Base-by-base conservation (phyloP, 805 yeast genomes). In the Yamadazyma laniorum region DNA sequence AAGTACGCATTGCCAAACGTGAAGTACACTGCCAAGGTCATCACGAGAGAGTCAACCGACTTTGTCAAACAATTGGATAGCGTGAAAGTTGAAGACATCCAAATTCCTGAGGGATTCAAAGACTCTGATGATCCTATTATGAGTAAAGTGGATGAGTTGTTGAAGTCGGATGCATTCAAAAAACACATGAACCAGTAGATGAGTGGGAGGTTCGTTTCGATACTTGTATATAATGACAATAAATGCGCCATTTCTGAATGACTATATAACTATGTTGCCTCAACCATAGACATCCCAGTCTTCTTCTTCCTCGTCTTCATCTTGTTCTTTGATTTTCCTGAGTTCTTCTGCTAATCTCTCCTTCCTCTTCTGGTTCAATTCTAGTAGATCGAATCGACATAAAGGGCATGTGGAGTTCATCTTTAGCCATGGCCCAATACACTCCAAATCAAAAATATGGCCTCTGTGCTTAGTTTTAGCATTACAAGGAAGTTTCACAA, bases 401-500 rank as follows among this genome's bases (percentile, higher is more conserved):
- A 91, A 59, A 0, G 98, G 98, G 54, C 98, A 90, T 0, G 87
- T 82, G 1, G 75, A 65, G 49, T 83, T 79, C 35, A 79, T 66
- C 45, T 78, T 76, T 36, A 91, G 67, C 98, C 98, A 90, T 0
- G 95, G 93, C 0, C 84, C 82, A 26, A 91, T 80, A 57, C 97
- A 90, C 49, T 91, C 97, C 47, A 89, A 67, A 56, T 90, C 98
- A 59, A 85, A 90, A 29, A 72, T 72, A 58, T 90, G 98, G 12
- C 42, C 42, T 32, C 54, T 61, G 25, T 32, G 42, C 13, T 39
- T 39, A 3, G 39, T 34, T 28, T 34, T 45, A 18, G 52, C 55
- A 12, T 51, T 47, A 59, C 98, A 90, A 5, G 83, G 82, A 18
- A 90, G 67, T 48, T 74, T 67, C 13, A 88, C 96, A 9, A 90